These are phyloP conservation scores for Hylodesmum podocarpum DNA, from an alignment of 306 rosid genomes.

Conservation along the genomic window DNA sequence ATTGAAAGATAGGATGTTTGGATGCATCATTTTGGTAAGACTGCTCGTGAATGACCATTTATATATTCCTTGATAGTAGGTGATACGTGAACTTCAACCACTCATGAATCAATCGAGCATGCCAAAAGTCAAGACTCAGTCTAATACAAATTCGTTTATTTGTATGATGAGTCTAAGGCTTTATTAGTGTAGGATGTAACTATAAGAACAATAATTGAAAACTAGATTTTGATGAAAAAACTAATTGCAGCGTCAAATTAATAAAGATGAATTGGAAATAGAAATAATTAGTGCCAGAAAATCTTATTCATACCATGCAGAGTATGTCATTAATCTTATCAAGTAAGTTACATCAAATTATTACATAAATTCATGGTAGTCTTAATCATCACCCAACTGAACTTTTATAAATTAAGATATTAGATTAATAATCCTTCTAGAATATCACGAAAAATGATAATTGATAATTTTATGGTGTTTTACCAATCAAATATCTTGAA, in stretches of 20 bases:
- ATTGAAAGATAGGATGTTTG: not conserved
- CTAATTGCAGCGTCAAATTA: not conserved
- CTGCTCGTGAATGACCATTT: not conserved
- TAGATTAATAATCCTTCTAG: too few species aligned
- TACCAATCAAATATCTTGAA: too few species aligned
- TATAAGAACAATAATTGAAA: not conserved
- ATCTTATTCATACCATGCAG: too few species aligned
- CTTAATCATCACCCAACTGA: too few species aligned
- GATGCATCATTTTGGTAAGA: not conserved
- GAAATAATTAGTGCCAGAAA: too few species aligned
- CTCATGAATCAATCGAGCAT: not conserved
- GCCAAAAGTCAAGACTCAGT: not conserved
- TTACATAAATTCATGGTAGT: too few species aligned
- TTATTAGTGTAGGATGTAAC: not conserved
- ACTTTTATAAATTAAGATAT: too few species aligned
- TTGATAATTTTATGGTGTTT: too few species aligned
- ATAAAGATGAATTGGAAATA: not conserved
- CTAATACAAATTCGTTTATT: not conserved
- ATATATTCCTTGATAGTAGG: not conserved
- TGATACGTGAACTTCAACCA: conserved; percentile 13
- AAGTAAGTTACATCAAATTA: too few species aligned
- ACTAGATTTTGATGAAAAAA: not conserved
- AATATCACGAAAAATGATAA: too few species aligned
- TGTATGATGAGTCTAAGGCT: not conserved
- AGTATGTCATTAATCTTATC: too few species aligned